Base-by-base conservation (phyloP, 2,329 filamentous ascomycete species). In the Ophiostoma ulmi region DNA sequence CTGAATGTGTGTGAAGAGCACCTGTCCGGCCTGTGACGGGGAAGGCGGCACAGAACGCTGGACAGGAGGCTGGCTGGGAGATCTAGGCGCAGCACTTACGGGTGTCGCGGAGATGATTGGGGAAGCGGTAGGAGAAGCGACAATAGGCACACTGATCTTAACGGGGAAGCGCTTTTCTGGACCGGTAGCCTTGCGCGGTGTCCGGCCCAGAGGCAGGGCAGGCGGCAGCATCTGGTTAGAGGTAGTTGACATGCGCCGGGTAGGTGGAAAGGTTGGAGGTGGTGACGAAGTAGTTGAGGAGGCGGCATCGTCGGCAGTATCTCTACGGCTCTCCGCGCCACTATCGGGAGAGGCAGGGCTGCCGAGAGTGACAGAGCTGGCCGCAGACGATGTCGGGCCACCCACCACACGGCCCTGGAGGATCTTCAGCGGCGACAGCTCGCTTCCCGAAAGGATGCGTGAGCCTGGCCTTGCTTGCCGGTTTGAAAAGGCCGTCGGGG, bases 91-190 rank as follows among this genome's bases (percentile, higher is more conserved):
- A 13, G 69, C 38, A 20, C 69, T 10, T 4, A 64, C 44, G 7
- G 64, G 55, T 3, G 69, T 41, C 48, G 41, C 2, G 26, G 22
- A 14, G 67, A 26, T 31, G 66, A 22, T n/a, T n/a, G 22, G 20
- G 7, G 65, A 48, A 20, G 31, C 71, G 10, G 55, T 48, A 13
- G 71, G 22, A 38, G 68, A 67, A 22, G 69, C 71, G 68, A 70
- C 71, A 73, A 72, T 76, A 63, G 76, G 72, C 38, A 76, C 74
- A 78, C 81, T 84, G 75, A 88, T 80, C 77, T 85, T 87, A 75
- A 90, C 83, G 70, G 87, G 87, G 75, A 89, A 90, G 71, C 87
- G 82, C 77, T 85, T 87, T 73, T 85, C 85, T 20, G 86, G 85
- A 2, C 78, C 78, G 26, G 78, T 79, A 38, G 81, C 75, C 75